Evolutionary conservation across 768 basidiomycete species (phyloP).

Genomic region (Termitomyces sp.): DNA sequence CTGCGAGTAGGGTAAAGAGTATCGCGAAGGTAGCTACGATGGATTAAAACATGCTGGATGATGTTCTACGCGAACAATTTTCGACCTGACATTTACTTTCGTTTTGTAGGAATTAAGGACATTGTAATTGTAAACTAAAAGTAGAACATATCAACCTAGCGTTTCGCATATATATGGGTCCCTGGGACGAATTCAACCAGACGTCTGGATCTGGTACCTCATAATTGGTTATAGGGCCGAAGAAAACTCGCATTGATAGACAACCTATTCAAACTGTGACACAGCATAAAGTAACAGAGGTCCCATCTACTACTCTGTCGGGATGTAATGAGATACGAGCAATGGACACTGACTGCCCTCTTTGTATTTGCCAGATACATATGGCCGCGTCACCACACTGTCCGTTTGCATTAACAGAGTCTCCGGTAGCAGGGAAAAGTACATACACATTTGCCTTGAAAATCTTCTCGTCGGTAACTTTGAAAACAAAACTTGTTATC

Average conservation of each 20-base stretch:
- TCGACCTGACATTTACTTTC: conserved; percentile 1
- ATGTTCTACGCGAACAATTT: not conserved
- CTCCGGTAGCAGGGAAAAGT: not conserved
- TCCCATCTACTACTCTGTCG: conserved; percentile 4
- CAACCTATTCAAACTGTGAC: not conserved
- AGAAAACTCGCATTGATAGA: not conserved
- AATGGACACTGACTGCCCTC: conserved; percentile 66
- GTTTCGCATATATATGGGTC: not conserved
- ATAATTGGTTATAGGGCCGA: not conserved
- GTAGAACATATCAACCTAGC: not conserved
- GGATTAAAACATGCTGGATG: not conserved
- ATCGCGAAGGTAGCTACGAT: conserved; percentile 1
- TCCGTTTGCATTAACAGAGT: not conserved
- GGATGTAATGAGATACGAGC: conserved; percentile 37
- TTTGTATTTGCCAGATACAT: conserved; percentile 47
- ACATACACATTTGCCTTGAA: conserved; percentile 62
- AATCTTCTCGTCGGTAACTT: conserved; percentile 50
- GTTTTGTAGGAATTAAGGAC: conserved; percentile 10
- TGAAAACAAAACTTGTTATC: conserved; percentile 63
- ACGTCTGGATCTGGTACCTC: not conserved
- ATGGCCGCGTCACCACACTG: conserved; percentile 67
- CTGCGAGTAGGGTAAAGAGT: conserved; percentile 9
- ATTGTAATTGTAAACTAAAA: not conserved
- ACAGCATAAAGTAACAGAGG: not conserved
- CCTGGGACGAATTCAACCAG: not conserved